phyloP scores from a whole-genome alignment of 306 rosid genomes.

The Dryas drummondii region DNA sequence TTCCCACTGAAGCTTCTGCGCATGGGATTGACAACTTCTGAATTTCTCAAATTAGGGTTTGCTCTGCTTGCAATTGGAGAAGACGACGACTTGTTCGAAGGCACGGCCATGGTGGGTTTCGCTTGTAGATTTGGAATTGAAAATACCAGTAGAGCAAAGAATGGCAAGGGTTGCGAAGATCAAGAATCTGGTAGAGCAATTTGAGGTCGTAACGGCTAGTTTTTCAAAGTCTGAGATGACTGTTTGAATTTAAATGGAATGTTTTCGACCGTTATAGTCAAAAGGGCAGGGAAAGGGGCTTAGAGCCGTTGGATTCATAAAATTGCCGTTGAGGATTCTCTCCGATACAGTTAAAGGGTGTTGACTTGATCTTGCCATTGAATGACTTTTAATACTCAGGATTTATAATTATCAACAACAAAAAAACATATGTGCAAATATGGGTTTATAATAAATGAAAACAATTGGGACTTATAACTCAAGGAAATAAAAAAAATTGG shows the following conservation, averaged over 20 bases:
- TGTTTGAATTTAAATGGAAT: conserved; percentile 29
- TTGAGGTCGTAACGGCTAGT: conserved; percentile 58
- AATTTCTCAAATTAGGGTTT: conserved; percentile 57
- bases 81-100: conserved; percentile 53
- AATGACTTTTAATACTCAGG: background rate
- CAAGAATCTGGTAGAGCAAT: conserved; percentile 18
- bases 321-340: conserved; percentile 1
- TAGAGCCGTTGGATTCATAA: conserved; percentile 45
- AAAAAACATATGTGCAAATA: too few species aligned
- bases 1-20: conserved; percentile 74
- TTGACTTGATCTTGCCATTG: background rate
- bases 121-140: background rate
- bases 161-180: background rate
- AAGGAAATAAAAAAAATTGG: too few species aligned
- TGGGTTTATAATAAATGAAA: background rate
- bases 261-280: conserved; percentile 32
- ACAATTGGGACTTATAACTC: too few species aligned
- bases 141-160: background rate
- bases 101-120: conserved; percentile 36
- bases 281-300: background rate
- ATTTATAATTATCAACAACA: too few species aligned
- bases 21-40: conserved; percentile 53
- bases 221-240: conserved; percentile 12
- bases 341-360: background rate
- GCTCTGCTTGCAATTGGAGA: conserved; percentile 33